Base-by-base conservation (phyloP, 2,329 filamentous ascomycete species). In the Aspergillaceae sp. region DNA sequence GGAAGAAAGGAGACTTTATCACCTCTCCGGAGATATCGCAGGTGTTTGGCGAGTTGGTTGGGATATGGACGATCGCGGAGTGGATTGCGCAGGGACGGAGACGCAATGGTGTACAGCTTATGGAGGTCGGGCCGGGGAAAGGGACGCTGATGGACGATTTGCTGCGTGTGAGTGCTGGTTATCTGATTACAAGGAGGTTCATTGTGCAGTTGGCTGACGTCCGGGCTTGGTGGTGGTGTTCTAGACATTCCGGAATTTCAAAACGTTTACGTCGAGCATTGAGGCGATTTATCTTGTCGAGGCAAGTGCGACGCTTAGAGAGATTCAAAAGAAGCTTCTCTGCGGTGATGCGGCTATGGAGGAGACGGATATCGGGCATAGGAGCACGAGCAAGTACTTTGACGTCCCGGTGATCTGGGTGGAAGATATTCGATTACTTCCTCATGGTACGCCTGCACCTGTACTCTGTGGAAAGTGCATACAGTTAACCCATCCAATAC, bases 71-170 rank as follows among this genome's bases (percentile, higher is more conserved):
- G 51, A 84, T 97, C 43, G 83, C 91, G 37, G 92, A 98, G 74
- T 98, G 92, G 91, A 86, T 97, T 65, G 84, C 86, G 36, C 92
- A 98, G 65, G 90, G 89, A 10, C 77, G 76, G 49, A 85, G 79
- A 46, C 79, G 72, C 50, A 74, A 77, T 29, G 87, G 87, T 28
- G 82, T 96, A 10, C 85, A 96, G 63, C 74, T 98, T 53, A 88
- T 98, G 60, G 92, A 98, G 68, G 82, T 97, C 55, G 92, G 92
- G 0, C 92, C 92, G 3, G 92, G 92, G 8, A 82, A 91, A 64
- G 92, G 92, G 9, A 98, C 92, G 9, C 72, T 98, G 57, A 98
- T 98, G 91, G 87, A 91, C 68, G 92, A 98, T 72, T 86, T 97
- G 70, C 70, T 98, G 55, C 78, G 92, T 58, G 88, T 92, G 74